Conservation (phyloP, 129 eudicot species). For the Logfia minima region DNA sequence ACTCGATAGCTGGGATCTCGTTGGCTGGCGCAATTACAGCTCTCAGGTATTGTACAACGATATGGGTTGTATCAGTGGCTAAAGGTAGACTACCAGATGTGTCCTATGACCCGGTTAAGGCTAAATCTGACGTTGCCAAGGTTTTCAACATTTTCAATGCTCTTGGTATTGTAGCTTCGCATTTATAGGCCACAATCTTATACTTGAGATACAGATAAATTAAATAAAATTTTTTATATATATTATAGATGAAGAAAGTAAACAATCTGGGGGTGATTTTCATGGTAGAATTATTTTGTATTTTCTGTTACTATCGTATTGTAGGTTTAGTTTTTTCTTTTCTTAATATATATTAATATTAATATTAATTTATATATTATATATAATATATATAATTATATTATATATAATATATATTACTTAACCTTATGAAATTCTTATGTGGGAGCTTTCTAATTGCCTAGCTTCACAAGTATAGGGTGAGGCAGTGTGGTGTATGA, state of each 20-base stretch:
- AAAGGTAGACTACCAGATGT: constrained; percentile 50
- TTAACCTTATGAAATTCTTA: too few species aligned
- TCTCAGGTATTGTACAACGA: constrained; percentile 57
- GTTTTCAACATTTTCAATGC: constrained; percentile 59
- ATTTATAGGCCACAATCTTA: constrained; percentile 85
- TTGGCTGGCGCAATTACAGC: constrained; percentile 73
- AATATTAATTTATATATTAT: too few species aligned
- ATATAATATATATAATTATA: too few species aligned
- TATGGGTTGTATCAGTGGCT: constrained; percentile 65
- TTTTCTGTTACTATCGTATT: too few species aligned
- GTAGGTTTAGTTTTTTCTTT: background rate
- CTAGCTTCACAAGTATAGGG: too few species aligned
- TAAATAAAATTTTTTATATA: too few species aligned
- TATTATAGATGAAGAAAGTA: too few species aligned
- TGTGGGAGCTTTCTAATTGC: too few species aligned
- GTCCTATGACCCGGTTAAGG: constrained; percentile 44
- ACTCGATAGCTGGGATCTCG: constrained; percentile 80
- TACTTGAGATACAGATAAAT: constrained; percentile 79
- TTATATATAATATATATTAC: too few species aligned
- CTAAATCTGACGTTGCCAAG: constrained; percentile 22
- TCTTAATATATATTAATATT: too few species aligned
- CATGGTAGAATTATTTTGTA: background rate
- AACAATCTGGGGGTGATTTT: too few species aligned
- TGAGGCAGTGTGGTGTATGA: too few species aligned
- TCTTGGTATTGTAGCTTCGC: constrained; percentile 72